Percentiles rank a stretch among this genome's conserved stretches.
Evolutionary conservation across 352 stramenopile species (phyloP).

Genomic region (Globisporangium mamillatum): DNA sequence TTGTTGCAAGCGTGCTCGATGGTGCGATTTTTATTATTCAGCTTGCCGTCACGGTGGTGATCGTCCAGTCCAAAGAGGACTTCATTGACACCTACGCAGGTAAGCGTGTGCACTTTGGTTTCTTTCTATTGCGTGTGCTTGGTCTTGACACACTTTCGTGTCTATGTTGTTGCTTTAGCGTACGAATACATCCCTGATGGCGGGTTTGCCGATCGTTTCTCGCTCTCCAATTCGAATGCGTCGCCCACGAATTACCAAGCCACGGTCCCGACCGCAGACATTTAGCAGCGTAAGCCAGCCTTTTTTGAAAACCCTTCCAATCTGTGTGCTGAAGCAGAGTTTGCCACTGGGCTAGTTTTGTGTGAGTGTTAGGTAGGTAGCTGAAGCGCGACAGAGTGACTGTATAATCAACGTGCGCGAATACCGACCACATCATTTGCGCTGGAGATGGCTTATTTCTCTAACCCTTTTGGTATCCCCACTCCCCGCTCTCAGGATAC

Average conservation of each 20-base stretch:
- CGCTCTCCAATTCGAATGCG: constrained; percentile 33
- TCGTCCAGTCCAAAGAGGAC: constrained; percentile 78
- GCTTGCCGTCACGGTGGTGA: constrained; percentile 47
- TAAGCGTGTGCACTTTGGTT: constrained; percentile 20
- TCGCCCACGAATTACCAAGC: constrained; percentile 64
- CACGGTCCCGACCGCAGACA: constrained; percentile 57
- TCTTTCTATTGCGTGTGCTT: neutral
- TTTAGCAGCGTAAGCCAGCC: constrained; percentile 22
- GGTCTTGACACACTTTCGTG: neutral
- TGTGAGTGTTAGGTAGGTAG: constrained; percentile 3
- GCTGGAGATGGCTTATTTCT: neutral
- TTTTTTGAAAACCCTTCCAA: neutral
- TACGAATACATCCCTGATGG: constrained; percentile 84
- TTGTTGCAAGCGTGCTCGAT: constrained; percentile 50
- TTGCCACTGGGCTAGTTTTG: neutral
- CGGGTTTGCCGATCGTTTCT: constrained; percentile 38
- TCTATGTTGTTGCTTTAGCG: constrained; percentile 24
- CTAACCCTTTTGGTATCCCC: neutral
- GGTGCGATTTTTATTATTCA: constrained; percentile 60
- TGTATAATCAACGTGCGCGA: neutral
- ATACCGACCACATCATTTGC: neutral
- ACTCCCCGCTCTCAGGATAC: constrained; percentile 24
- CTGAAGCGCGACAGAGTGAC: neutral
- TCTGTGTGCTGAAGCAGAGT: neutral
- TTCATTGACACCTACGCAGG: constrained; percentile 84